A percentile compares a stretch with the other conserved stretches of the same genome.
These are phyloP conservation scores for Amylostereum chailletii DNA, from an alignment of 1,284 basidiomycete genomes.

Conservation along the genomic window DNA sequence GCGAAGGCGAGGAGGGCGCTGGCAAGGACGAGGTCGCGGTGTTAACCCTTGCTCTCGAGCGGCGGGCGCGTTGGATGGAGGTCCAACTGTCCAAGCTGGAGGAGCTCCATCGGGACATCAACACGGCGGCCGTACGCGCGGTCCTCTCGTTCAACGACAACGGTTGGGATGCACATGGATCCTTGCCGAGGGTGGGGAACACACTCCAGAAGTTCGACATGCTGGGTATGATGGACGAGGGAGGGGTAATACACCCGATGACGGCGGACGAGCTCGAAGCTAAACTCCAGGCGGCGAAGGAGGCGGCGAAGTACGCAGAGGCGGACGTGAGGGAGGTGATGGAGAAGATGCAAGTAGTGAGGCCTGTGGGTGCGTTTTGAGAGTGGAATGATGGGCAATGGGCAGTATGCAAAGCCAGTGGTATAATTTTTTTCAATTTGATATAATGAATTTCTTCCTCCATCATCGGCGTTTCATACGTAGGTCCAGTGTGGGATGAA, in stretches of 20 bases:
- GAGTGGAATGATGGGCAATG: constrained; percentile 7
- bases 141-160: constrained; percentile 75
- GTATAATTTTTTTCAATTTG: too few species aligned
- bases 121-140: constrained; percentile 73
- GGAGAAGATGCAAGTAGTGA: constrained; percentile 50
- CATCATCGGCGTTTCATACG: too few species aligned
- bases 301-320: constrained; percentile 62
- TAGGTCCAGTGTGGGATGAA: too few species aligned
- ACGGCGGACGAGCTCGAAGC: constrained; percentile 63
- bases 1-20: constrained; percentile 51
- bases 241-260: constrained; percentile 43
- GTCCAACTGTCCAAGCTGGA: constrained; percentile 78
- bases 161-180: constrained; percentile 68
- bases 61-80: constrained; percentile 84
- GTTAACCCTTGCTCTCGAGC: constrained; percentile 72
- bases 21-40: constrained; percentile 73
- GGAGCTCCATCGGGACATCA: constrained; percentile 78
- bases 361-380: constrained; percentile 35
- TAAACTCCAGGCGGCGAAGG: constrained; percentile 58
- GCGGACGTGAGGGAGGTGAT: constrained; percentile 64
- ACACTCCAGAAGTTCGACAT: constrained; percentile 61
- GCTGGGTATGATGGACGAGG: constrained; percentile 43
- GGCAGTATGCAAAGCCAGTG: too few species aligned
- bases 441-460: too few species aligned
- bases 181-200: constrained; percentile 56